Evolutionary conservation across 2,329 filamentous ascomycete species (phyloP).

Genomic region (Stemphylium lycopersici): DNA sequence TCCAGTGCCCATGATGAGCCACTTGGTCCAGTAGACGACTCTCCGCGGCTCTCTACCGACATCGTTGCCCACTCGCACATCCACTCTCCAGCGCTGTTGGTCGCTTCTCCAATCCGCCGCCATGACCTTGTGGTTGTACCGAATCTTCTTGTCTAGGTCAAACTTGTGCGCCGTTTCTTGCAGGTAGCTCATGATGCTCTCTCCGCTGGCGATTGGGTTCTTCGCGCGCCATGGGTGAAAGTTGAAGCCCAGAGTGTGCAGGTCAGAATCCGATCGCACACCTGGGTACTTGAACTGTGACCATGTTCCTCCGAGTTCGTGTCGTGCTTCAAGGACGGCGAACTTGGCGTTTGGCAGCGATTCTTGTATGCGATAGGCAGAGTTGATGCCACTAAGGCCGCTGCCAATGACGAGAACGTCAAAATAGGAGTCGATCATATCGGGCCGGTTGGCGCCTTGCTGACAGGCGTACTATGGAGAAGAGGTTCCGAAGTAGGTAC

Average conservation of each 20-base stretch:
- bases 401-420: constrained; percentile 70
- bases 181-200: constrained; percentile 54
- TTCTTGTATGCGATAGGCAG: constrained; percentile 71
- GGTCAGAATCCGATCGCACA: constrained; percentile 61
- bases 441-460: not conserved
- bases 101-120: constrained; percentile 54
- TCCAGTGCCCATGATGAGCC: constrained; percentile 66
- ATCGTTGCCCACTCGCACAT: constrained; percentile 34
- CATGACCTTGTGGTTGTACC: constrained; percentile 52
- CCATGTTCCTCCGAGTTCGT: constrained; percentile 76
- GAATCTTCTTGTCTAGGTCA: constrained; percentile 55
- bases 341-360: constrained; percentile 64
- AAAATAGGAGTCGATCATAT: constrained; percentile 34
- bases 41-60: constrained; percentile 39
- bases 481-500: not conserved
- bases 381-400: constrained; percentile 77
- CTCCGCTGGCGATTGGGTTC: constrained; percentile 54
- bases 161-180: constrained; percentile 51
- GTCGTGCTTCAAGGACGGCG: constrained; percentile 70
- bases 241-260: constrained; percentile 63
- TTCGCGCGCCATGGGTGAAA: constrained; percentile 71
- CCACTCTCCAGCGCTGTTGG: constrained; percentile 56
- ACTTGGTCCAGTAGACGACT: constrained; percentile 52
- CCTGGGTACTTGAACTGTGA: constrained; percentile 78
- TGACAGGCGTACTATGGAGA: not conserved